A percentile compares a stretch with the other conserved stretches of the same genome.
Conservation (phyloP, 768 basidiomycete species). For the Hypholoma sublateritium region DNA sequence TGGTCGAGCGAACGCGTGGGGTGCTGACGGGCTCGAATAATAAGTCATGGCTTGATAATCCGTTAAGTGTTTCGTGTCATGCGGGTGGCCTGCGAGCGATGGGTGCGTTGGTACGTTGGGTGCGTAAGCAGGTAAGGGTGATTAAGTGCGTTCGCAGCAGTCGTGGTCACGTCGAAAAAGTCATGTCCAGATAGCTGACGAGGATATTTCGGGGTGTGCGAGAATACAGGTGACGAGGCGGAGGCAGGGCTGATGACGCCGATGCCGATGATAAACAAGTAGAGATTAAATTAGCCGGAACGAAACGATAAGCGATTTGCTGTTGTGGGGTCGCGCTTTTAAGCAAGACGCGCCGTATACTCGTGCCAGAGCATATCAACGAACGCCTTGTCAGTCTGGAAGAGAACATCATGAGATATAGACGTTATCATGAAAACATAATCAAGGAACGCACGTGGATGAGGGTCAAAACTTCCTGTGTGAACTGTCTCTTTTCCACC, state of each 20-base stretch:
- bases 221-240: neutral
- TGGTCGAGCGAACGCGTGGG: neutral
- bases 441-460: constrained; percentile 50
- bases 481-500: constrained; percentile 56
- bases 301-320: neutral
- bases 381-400: constrained; percentile 63
- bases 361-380: constrained; percentile 61
- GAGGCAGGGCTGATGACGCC: neutral
- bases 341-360: constrained; percentile 36
- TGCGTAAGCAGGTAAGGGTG: neutral
- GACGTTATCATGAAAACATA: neutral
- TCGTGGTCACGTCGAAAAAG: neutral
- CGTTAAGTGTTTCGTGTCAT: constrained; percentile 10
- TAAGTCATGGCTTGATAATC: constrained; percentile 7
- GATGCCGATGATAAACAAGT: constrained; percentile 14
- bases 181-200: neutral
- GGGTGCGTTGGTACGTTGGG: neutral
- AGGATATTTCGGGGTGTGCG: neutral
- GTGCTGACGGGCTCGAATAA: neutral
- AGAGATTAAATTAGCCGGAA: constrained; percentile 15
- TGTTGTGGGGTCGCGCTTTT: neutral
- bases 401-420: constrained; percentile 5
- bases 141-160: neutral
- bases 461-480: constrained; percentile 56
- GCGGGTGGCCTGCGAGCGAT: neutral